Conservation (phyloP, 2,329 filamentous ascomycete species). For the Chaetomiaceae sp. region DNA sequence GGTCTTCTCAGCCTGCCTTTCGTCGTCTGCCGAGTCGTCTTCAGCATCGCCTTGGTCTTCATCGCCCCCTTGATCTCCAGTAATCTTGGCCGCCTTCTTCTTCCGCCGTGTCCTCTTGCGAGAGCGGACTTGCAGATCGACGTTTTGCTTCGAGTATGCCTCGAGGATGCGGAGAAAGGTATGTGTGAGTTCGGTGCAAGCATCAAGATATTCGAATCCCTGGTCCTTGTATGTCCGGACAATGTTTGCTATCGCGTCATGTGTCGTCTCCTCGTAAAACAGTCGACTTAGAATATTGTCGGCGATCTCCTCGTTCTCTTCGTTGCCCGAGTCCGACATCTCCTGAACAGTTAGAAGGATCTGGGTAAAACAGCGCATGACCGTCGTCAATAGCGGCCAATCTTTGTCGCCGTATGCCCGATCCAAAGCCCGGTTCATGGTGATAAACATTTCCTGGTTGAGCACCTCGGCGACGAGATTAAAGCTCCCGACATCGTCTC, state of each 20-base stretch:
- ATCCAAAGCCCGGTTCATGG: slow-evolving; percentile 78
- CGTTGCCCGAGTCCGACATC: slow-evolving; percentile 76
- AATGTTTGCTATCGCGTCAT: slow-evolving; percentile 79
- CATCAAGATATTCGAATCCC: slow-evolving; percentile 88
- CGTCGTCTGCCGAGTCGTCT: slow-evolving; percentile 69
- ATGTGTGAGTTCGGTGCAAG: slow-evolving; percentile 83
- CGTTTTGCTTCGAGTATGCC: slow-evolving; percentile 89
- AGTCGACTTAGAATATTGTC: slow-evolving; percentile 95
- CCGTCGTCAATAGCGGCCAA: slow-evolving; percentile 81
- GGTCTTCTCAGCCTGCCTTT: slow-evolving; percentile 63
- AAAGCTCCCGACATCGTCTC: slow-evolving; percentile 67
- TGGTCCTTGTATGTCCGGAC: slow-evolving; percentile 87
- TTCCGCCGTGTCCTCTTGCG: slow-evolving; percentile 68
- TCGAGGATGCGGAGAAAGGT: slow-evolving; percentile 91
- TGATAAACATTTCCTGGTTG: slow-evolving; percentile 92
- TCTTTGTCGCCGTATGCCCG: slow-evolving; percentile 74
- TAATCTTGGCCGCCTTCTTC: slow-evolving; percentile 56
- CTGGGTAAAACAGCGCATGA: slow-evolving; percentile 92
- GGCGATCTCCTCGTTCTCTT: slow-evolving; percentile 96
- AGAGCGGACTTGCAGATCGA: slow-evolving; percentile 87
- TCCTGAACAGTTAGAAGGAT: slow-evolving; percentile 89
- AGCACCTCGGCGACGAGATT: slow-evolving; percentile 83
- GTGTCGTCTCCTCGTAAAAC: slow-evolving; percentile 96
- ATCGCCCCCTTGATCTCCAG: slow-evolving; percentile 36
- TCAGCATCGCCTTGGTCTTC: slow-evolving; percentile 54